Conservation (phyloP, 306 rosid genomes). For the Psophocarpus tetragonolobus region DNA sequence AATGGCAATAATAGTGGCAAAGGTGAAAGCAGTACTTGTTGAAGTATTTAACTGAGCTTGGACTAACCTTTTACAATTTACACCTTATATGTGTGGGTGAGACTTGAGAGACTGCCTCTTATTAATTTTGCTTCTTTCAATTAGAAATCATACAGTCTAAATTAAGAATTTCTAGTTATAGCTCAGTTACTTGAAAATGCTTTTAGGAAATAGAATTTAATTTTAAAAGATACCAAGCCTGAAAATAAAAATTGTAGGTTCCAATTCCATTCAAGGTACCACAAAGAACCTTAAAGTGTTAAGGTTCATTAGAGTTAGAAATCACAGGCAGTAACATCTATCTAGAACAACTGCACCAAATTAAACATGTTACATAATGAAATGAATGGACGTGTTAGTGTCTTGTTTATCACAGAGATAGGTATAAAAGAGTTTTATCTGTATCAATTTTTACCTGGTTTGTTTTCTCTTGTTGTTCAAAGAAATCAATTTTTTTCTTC, state of each 20-base stretch:
- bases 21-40: background rate
- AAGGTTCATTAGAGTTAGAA: background rate
- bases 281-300: background rate
- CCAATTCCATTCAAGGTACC: background rate
- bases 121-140: background rate
- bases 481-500: constrained; percentile 31
- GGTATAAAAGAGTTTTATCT: background rate
- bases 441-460: too few species aligned
- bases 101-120: background rate
- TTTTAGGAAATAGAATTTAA: background rate
- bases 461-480: constrained; percentile 44
- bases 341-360: background rate
- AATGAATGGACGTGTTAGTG: background rate
- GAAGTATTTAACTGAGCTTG: background rate
- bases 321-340: background rate
- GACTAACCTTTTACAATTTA: background rate
- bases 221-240: background rate
- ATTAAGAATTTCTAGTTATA: background rate
- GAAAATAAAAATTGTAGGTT: background rate
- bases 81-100: constrained; percentile 1
- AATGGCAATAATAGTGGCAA: background rate
- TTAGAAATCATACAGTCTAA: background rate
- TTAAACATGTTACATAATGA: background rate
- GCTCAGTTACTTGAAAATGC: background rate
- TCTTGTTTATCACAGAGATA: background rate